Evolutionary conservation across 2,329 filamentous ascomycete species (phyloP).

Genomic region (Penicillium sp.): DNA sequence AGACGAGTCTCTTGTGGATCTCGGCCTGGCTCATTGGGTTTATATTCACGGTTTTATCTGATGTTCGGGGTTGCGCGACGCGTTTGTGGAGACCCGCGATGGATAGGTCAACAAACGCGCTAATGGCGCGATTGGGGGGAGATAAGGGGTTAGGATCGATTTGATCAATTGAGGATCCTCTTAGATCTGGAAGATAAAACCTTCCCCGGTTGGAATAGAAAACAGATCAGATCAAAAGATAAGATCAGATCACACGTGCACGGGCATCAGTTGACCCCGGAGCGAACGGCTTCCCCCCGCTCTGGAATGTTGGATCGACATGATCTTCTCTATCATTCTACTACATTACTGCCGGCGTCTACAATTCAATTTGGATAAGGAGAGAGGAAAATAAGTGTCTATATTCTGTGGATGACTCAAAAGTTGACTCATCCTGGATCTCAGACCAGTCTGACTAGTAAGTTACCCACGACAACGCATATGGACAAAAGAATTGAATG

Average conservation of each 20-base stretch:
- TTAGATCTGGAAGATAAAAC: background rate
- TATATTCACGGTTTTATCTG: background rate
- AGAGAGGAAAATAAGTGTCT: slow-evolving; percentile 5
- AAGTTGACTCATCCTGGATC: background rate
- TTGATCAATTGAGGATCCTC: background rate
- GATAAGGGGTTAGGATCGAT: background rate
- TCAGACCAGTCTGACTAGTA: background rate
- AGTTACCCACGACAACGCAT: slow-evolving; percentile 15
- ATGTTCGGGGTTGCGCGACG: slow-evolving; percentile 18
- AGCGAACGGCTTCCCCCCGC: slow-evolving; percentile 11
- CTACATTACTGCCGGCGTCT: background rate
- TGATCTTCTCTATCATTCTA: slow-evolving; percentile 15
- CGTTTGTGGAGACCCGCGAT: slow-evolving; percentile 24
- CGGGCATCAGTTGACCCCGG: slow-evolving; percentile 22
- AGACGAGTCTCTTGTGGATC: background rate
- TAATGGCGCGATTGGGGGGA: slow-evolving; percentile 6
- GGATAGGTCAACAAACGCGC: slow-evolving; percentile 22
- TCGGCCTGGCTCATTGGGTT: slow-evolving; percentile 1
- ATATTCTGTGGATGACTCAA: slow-evolving; percentile 9
- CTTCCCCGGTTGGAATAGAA: background rate
- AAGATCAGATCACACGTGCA: slow-evolving; percentile 25
- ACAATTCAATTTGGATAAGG: background rate
- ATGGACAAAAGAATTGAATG: slow-evolving; percentile 24
- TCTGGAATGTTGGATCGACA: slow-evolving; percentile 23
- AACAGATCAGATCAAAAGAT: slow-evolving; percentile 12